Base-by-base conservation (phyloP, 495 filamentous ascomycete genomes). In the Pyrenula aspistea region DNA sequence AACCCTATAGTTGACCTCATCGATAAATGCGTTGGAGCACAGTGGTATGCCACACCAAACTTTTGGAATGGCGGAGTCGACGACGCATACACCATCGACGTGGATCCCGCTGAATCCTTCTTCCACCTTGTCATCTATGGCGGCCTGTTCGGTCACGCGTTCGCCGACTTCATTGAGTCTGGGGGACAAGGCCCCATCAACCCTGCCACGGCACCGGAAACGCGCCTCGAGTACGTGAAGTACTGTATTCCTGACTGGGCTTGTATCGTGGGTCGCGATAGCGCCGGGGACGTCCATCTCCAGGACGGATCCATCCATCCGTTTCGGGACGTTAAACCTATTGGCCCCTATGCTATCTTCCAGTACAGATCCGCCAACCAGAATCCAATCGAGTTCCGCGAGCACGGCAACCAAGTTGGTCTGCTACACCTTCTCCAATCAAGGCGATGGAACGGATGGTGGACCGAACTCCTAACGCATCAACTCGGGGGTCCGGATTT, bases 61-160 rank as follows among this genome's bases (percentile, higher is more conserved):
- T n/a, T n/a, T n/a, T n/a, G n/a, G n/a, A n/a, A n/a, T n/a, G n/a
- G n/a, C n/a, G n/a, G n/a, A n/a, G 62, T 64, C 1, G 60, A 60
- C 57, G 68, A 70, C 25, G 61, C 68, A 0, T 58, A 61, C 42
- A 72, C 68, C 12, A 57, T 71, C 2, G 61, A 68, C 1, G 57
- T 57, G 10, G 65, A 66, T n/a, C 57, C 65, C 36, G 24, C 62
- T 55, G 25, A 60, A 36, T 25, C 60, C 25, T n/a, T 72, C 48
- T 67, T 66, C 59, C 63, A 68, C 20, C 56, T 73, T 15, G 58
- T 65, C 15, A 72, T 68, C 51, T 74, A 74, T 50, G 69, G 71
- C 15, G 69, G 67, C 57, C 42, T 74, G 10, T 74, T 74, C 59
- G 68, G 61, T 1, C 60, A 68, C 1, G 25, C 63, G 11, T 55